Conservation (phyloP, 2,329 filamentous ascomycete species). For the Rutstroemia sp. region DNA sequence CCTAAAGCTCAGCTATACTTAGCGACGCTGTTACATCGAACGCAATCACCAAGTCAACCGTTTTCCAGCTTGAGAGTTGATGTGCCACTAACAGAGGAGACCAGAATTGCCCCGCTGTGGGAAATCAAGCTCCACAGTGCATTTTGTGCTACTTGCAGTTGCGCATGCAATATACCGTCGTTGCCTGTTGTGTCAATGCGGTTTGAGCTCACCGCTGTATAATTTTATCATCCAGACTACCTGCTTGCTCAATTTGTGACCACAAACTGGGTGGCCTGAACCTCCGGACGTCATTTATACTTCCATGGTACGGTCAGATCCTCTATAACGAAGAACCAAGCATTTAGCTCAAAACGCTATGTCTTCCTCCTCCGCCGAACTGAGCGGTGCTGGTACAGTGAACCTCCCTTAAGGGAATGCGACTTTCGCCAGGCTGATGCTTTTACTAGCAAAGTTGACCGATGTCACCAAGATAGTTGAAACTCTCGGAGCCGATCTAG, state of each 20-base stretch:
- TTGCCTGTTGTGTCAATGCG: neutral
- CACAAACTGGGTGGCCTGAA: neutral
- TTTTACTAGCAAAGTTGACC: conserved; percentile 52
- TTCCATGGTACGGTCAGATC: too few species aligned
- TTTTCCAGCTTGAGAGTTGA: too few species aligned
- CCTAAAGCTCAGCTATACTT: too few species aligned
- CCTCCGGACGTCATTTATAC: too few species aligned
- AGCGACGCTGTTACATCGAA: too few species aligned
- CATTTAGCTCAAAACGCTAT: conserved; percentile 16
- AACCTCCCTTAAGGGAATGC: neutral
- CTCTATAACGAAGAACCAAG: neutral
- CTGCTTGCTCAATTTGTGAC: neutral
- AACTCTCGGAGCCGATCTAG: conserved; percentile 54
- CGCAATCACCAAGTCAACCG: too few species aligned
- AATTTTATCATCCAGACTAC: neutral
- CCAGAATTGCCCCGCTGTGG: neutral
- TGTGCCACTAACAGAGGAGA: neutral
- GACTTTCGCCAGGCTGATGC: conserved; percentile 10
- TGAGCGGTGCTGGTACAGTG: conserved; percentile 21
- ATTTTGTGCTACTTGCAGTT: neutral
- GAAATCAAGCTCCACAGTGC: neutral
- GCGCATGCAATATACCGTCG: neutral
- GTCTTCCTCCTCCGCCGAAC: conserved; percentile 17
- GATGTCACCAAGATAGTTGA: conserved; percentile 60
- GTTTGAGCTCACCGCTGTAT: neutral